These are phyloP conservation scores for Mycosarcoma maydis DNA, from an alignment of 1,284 basidiomycete genomes.

Conservation along the genomic window DNA sequence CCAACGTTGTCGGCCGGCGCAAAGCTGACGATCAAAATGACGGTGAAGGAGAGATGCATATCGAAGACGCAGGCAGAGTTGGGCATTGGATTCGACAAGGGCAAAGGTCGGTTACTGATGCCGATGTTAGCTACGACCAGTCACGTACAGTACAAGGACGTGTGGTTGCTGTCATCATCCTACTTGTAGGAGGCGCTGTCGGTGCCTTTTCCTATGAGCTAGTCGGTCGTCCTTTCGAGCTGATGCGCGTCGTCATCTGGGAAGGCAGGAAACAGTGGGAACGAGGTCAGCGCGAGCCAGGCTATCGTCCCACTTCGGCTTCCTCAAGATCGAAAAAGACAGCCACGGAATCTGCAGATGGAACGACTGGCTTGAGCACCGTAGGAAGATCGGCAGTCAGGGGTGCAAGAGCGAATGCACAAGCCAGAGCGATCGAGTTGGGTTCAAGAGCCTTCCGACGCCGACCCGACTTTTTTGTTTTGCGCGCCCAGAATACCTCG, in stretches of 20 bases:
- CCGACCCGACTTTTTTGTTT: constrained; percentile 17
- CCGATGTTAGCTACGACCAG: constrained; percentile 58
- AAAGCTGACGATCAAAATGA: constrained; percentile 5
- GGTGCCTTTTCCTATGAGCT: constrained; percentile 62
- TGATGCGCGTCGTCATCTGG: constrained; percentile 65
- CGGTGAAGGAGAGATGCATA: constrained; percentile 19
- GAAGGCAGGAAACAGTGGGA: constrained; percentile 63
- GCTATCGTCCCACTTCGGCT: constrained; percentile 10
- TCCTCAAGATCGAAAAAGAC: constrained; percentile 1
- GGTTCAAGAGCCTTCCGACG: constrained; percentile 8
- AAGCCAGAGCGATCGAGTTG: constrained; percentile 7
- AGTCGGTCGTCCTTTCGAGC: constrained; percentile 66
- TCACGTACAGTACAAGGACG: constrained; percentile 57
- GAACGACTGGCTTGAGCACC: constrained; percentile 13
- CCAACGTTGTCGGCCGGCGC: constrained; percentile 28
- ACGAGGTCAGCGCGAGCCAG: constrained; percentile 44
- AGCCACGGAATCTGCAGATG: background rate
- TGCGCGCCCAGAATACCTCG: constrained; percentile 24
- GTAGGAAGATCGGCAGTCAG: constrained; percentile 14
- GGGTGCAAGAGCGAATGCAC: constrained; percentile 26
- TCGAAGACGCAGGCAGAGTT: constrained; percentile 19
- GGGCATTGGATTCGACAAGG: constrained; percentile 35
- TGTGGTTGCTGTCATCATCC: constrained; percentile 56
- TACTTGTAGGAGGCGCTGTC: constrained; percentile 59
- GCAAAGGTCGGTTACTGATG: constrained; percentile 16